A percentile compares a stretch with the other conserved stretches of the same genome.
Conservation (phyloP, 257 asterid genomes). For the Jaltomata sinuosa region DNA sequence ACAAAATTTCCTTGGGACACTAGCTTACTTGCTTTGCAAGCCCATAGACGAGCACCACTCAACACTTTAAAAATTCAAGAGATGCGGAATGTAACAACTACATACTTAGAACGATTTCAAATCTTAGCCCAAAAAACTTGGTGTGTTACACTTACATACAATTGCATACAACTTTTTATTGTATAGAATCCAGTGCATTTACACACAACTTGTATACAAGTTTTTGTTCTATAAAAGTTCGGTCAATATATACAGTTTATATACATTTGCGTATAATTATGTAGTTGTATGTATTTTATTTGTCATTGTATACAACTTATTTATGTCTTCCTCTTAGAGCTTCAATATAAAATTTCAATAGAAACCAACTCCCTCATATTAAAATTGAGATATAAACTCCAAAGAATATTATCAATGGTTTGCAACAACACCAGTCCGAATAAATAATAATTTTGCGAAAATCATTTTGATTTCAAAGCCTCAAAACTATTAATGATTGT, state of each 20-base stretch:
- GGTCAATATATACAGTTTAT: neutral
- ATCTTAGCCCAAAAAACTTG: too few species aligned
- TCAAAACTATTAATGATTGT: neutral
- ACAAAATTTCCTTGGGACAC: too few species aligned
- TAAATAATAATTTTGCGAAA: neutral
- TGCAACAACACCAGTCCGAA: neutral
- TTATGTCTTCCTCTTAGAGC: neutral
- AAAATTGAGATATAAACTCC: neutral
- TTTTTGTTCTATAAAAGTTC: neutral
- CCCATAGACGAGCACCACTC: too few species aligned
- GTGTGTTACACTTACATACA: too few species aligned
- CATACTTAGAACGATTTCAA: too few species aligned
- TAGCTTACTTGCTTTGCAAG: too few species aligned
- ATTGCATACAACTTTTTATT: too few species aligned
- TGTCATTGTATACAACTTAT: neutral
- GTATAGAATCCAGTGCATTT: too few species aligned
- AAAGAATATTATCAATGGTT: neutral
- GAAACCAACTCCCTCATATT: neutral
- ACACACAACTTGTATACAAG: neutral
- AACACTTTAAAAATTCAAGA: too few species aligned
- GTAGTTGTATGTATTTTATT: neutral
- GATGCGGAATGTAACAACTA: too few species aligned
- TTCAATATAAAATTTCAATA: neutral
- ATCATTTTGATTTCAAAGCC: neutral
- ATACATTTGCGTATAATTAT: neutral